Conservation (phyloP, 495 filamentous ascomycete species). For the Penicillium maclennaniae region DNA sequence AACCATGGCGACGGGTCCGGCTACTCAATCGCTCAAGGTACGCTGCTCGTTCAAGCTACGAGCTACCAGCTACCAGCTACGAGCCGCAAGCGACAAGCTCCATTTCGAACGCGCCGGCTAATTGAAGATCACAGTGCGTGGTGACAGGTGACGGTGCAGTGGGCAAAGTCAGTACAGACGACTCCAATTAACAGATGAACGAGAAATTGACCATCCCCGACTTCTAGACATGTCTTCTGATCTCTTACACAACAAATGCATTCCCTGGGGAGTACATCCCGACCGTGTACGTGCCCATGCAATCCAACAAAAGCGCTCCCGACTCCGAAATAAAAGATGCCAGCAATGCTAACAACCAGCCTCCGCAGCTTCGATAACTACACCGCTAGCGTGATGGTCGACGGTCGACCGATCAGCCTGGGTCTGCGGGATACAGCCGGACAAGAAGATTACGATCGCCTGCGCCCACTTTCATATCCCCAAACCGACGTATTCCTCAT, state of each 20-base stretch:
- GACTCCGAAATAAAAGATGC: not conserved
- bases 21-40: constrained; percentile 75
- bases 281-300: constrained; percentile 74
- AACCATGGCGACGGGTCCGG: constrained; percentile 61
- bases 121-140: constrained; percentile 66
- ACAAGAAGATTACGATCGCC: constrained; percentile 96
- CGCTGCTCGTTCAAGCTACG: constrained; percentile 5
- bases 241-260: constrained; percentile 98
- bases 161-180: constrained; percentile 69
- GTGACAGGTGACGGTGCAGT: constrained; percentile 99
- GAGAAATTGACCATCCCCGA: constrained; percentile 1
- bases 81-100: not conserved
- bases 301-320: not conserved
- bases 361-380: constrained; percentile 90
- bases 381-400: constrained; percentile 97
- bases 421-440: constrained; percentile 98
- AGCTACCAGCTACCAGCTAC: no score
- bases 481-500: constrained; percentile 98
- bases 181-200: not conserved
- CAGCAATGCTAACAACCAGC: constrained; percentile 5
- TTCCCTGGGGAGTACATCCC: constrained; percentile 99
- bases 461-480: constrained; percentile 92
- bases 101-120: constrained; percentile 11
- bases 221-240: constrained; percentile 90
- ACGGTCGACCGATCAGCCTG: constrained; percentile 93